phyloP scores from a whole-genome alignment of 2,329 filamentous ascomycete species.

The Neonectria coccinea region DNA sequence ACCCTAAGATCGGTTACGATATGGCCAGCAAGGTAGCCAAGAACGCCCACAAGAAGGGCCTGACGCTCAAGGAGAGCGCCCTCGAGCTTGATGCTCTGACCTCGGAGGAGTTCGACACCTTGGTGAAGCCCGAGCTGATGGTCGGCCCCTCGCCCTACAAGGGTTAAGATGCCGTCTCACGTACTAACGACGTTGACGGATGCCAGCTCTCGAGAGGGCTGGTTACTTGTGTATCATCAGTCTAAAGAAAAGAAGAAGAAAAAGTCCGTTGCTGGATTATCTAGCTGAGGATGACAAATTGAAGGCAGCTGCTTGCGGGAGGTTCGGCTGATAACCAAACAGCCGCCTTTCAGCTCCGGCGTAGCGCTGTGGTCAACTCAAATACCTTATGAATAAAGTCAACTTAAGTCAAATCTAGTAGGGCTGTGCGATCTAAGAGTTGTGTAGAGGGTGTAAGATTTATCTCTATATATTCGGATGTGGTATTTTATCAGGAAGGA shows the following conservation, averaged over 20 bases:
- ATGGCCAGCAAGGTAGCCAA: constrained; percentile 98
- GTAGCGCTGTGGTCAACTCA: not conserved
- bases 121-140: constrained; percentile 96
- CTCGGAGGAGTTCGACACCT: constrained; percentile 87
- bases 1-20: constrained; percentile 97
- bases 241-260: not conserved
- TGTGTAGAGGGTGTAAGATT: no score
- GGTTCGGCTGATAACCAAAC: not conserved
- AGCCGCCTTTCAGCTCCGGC: not conserved
- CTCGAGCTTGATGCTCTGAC: constrained; percentile 92
- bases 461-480: no score
- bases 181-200: not conserved
- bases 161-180: constrained; percentile 39
- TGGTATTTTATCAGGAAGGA: no score
- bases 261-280: not conserved
- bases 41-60: constrained; percentile 98
- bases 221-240: not conserved
- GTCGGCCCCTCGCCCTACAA: constrained; percentile 79
- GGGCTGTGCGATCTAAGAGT: no score
- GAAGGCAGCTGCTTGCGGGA: not conserved
- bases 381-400: not conserved
- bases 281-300: not conserved
- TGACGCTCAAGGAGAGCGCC: constrained; percentile 92
- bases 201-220: not conserved
- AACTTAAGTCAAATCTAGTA: not conserved